Base-by-base conservation (phyloP, 495 filamentous ascomycete genomes). In the Penicillium arizonense region DNA sequence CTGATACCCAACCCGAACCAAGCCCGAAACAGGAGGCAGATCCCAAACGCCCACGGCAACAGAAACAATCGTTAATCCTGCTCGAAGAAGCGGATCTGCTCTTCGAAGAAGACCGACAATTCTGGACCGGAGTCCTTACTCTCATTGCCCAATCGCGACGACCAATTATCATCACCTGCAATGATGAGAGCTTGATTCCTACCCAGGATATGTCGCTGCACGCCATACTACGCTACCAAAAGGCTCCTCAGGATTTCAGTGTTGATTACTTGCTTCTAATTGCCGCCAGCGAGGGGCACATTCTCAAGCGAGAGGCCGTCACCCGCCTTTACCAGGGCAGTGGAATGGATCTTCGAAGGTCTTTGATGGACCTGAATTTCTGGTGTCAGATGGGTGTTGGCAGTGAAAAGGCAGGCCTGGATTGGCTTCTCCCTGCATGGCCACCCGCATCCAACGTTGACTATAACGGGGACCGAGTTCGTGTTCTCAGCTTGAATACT, bases 301-400 rank as follows among this genome's bases (percentile, higher is more conserved):
- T 90, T 5, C 73, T 99, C 10, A 63, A 79, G 36, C 77, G 90
- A 24, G 70, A 82, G 6, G 82, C 89, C 0, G 77, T 94, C 3
- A 74, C 77, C 48, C 71, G 77, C 34, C 80, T 99, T 3, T 96
- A 91, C 59, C 68, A 77, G 39, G 80, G 82, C 1, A 84, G 85
- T 23, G 60, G 76, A 2, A 67, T 77, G 38, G 94, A 97, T 63
- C 74, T 99, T 16, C 83, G 95, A 18, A 88, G 83, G 24, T 84
- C 85, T 0, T 83, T 97, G n/a, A 87, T 81, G 53, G 90, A 99
- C 44, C 76, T 99, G 10, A 84, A 96, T 56, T 96, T 94, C 67
- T 97, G 91, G 91, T 97, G 95, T 61, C 94, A 97, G 69, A 91
- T 97, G 69, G 91, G 83, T 1, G 82, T 97, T 23, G 95, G 95